Percentiles rank a stretch among this genome's conserved stretches.
Conservation (phyloP, 192 early-diverging fungal genomes). For the Gryganskiella cystojenkinii region DNA sequence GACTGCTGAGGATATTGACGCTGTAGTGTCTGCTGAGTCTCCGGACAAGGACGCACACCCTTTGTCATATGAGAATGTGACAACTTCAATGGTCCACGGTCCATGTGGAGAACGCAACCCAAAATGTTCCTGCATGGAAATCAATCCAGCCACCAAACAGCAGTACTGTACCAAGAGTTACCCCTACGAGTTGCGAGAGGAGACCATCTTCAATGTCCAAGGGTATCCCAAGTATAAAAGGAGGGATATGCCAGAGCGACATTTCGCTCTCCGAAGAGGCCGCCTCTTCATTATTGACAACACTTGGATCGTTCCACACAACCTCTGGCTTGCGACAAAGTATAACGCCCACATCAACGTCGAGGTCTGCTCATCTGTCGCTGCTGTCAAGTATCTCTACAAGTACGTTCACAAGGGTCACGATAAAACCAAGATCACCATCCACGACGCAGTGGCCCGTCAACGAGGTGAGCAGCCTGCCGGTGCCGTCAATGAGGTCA, state of each 20-base stretch:
- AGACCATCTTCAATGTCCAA: conserved; percentile 10
- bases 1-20: conserved; percentile 6
- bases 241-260: background rate
- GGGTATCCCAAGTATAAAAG: conserved; percentile 22
- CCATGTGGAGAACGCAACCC: conserved; percentile 8
- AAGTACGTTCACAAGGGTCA: conserved; percentile 40
- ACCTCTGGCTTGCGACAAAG: conserved; percentile 31
- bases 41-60: conserved; percentile 14
- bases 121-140: conserved; percentile 17
- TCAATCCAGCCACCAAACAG: no score
- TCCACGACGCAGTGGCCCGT: background rate
- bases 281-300: conserved; percentile 43
- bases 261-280: background rate
- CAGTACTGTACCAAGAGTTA: conserved; percentile 27
- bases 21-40: conserved; percentile 18
- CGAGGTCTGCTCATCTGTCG: conserved; percentile 29
- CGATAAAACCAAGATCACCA: conserved; percentile 7
- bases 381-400: conserved; percentile 33
- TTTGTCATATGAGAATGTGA: conserved; percentile 8
- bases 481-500: no score
- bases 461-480: no score
- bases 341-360: conserved; percentile 49
- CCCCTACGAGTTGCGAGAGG: background rate
- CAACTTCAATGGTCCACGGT: conserved; percentile 22
- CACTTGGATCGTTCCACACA: conserved; percentile 29